phyloP scores from a whole-genome alignment of 129 eudicot genomes.

The Ambrosia trifida region DNA sequence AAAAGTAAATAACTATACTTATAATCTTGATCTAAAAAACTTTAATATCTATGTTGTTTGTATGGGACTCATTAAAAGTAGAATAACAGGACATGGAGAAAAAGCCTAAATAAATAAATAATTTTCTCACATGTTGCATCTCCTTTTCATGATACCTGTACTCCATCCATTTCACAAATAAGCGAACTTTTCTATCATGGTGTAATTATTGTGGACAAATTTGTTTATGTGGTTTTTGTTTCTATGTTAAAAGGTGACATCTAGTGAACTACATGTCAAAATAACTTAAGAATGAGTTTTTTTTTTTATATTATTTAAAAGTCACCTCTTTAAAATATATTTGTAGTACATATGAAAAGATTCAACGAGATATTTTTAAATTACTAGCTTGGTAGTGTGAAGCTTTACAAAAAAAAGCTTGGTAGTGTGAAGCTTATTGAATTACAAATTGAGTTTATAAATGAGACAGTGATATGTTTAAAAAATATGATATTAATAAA shows the following conservation, averaged over 20 bases:
- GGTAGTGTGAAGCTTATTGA: conserved; percentile 1
- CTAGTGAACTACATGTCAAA: conserved; percentile 16
- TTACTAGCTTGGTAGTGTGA: background rate
- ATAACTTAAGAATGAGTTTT: background rate
- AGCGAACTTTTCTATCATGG: background rate
- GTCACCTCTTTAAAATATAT: background rate
- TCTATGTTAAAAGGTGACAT: background rate
- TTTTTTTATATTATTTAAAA: background rate
- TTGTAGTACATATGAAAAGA: background rate
- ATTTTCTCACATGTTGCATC: conserved; percentile 21
- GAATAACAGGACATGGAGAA: background rate
- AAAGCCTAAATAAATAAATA: conserved; percentile 5
- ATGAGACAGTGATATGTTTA: background rate
- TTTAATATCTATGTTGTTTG: too few species aligned
- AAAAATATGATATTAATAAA: too few species aligned
- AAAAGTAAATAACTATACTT: too few species aligned
- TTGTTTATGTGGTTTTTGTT: background rate
- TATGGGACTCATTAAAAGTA: background rate
- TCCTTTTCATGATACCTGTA: conserved; percentile 31
- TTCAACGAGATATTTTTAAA: background rate
- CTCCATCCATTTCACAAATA: conserved; percentile 16
- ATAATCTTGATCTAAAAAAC: too few species aligned
- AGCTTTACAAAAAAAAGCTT: background rate
- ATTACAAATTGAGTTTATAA: background rate
- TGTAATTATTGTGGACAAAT: background rate